Evolutionary conservation across 768 basidiomycete genomes (phyloP), one percentile per base, ranked within the genome.

Genomic region (Tylopilus subfusipes): DNA sequence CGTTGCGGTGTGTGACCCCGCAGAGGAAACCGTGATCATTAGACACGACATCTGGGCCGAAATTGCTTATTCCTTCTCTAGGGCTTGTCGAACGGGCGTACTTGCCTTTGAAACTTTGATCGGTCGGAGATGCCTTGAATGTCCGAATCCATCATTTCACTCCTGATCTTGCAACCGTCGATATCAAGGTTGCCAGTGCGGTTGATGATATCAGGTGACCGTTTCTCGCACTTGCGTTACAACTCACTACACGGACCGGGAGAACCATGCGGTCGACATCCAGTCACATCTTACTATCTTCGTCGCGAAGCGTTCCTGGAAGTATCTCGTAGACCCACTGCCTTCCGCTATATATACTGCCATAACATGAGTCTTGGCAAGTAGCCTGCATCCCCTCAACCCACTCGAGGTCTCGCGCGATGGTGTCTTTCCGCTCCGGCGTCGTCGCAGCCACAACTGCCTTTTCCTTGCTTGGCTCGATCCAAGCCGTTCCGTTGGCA

Each of bases 341-440:
- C 19, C 25, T 31, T 43, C 25, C 30, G 12, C 36, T 54, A 64
- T 65, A 69, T 59, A 68, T 56, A 59, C 36, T 16, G 25, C 25
- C 52, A 25, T 45, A 19, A 22, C 27, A 27, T 51, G 43, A 30
- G 2, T n/a, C 31, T 11, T 25, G 21, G 14, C 8, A 43, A 16
- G 19, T 16, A 45, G 45, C 42, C 30, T 40, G 39, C 33, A 42
- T 46, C 36, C 44, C 50, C 38, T 1, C 52, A 52, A 24, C 56
- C 47, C 48, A 11, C 33, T 30, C 27, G 8, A 44, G 42, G 33
- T 25, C 31, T 57, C 16, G 9, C 5, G 21, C 50, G 7, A 65
- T 69, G 65, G 45, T 68, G 19, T 60, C 54, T 43, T 24, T 67
- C 14, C 46, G 29, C 50, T 51, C 52, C 36, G 12, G 25, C 36